These are phyloP conservation scores for Globisporangium irregulare DNA, from an alignment of 352 stramenopile species.

Conservation along the genomic window DNA sequence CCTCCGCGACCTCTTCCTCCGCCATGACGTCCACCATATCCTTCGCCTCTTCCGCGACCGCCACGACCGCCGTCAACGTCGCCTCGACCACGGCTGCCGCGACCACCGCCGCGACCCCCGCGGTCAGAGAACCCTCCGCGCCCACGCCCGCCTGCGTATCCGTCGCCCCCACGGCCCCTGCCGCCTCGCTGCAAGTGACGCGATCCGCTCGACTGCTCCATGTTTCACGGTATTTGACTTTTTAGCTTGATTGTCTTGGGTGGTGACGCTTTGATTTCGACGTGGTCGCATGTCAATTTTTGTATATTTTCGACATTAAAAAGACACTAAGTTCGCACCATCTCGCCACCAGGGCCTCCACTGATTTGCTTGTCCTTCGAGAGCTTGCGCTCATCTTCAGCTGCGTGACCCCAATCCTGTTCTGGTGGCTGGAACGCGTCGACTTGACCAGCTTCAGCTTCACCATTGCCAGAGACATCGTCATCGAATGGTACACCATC, in stretches of 20 bases:
- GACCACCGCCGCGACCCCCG: not conserved
- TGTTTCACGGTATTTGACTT: not conserved
- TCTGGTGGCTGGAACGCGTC: not conserved
- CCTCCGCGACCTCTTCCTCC: not conserved
- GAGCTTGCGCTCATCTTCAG: no score
- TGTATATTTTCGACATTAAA: slow-evolving; percentile 2
- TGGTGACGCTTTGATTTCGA: not conserved
- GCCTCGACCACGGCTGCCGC: slow-evolving; percentile 15
- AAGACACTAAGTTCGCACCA: not conserved
- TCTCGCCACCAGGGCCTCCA: not conserved
- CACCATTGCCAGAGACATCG: not conserved
- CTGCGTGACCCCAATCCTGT: not conserved
- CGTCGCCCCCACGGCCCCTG: slow-evolving; percentile 1
- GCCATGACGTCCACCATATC: slow-evolving; percentile 4
- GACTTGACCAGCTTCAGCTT: not conserved
- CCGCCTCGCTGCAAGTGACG: slow-evolving; percentile 6
- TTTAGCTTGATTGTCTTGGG: not conserved
- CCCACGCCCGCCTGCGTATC: slow-evolving; percentile 1
- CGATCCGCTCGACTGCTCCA: slow-evolving; percentile 8
- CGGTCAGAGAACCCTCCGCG: slow-evolving; percentile 3
- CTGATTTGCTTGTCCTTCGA: not conserved
- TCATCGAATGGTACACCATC: not conserved
- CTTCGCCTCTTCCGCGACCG: slow-evolving; percentile 3
- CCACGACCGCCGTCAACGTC: slow-evolving; percentile 12
- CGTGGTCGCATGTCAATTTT: no score